Evolutionary conservation across 2,329 filamentous ascomycete species (phyloP), one percentile per base, ranked within the genome.

Genomic region (Colletotrichum liriopes): DNA sequence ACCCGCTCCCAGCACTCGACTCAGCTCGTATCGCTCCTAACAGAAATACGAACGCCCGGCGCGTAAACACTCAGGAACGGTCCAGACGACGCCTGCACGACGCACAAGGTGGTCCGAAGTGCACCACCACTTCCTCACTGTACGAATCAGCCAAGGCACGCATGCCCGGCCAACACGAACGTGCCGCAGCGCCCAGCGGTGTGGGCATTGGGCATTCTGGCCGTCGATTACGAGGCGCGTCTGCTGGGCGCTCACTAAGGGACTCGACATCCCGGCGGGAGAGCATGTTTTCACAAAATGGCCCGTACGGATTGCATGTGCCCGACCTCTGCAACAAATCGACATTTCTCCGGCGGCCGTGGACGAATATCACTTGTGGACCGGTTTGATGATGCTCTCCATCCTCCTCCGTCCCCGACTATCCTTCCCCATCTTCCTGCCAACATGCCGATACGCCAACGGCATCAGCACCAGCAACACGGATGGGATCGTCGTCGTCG

Each of bases 11-110:
- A 52, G 20, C 2, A 51, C 59, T 65, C 32, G 71, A 65, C 59
- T 72, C 56, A 67, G 67, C 71, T 73, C 67, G 68, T 73, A 72
- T 72, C 18, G 51, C 51, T 32, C 26, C 63, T 72, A 73, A 73
- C 71, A 73, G 68, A 67, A 35, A 35, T 71, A 73, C 71, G 43
- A 20, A 35, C 16, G 18, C 16, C 23, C 23, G 61, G 51, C 43
- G 45, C 52, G 32, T 12, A 43, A 29, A 26, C 23, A 41, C 52
- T 39, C 35, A 43, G 26, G 56, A 26, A 45, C 37, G 43, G 35
- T 51, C 65, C 41, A 71, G 64, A 63, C 65, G 51, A 71, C 39
- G 20, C 49, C 51, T 52, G 29, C 29, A 32, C 29, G 29, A 32
- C 29, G 29, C 29, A 32, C 29, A 32, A 32, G 29, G 29, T 32